Evolutionary conservation across 768 basidiomycete species (phyloP), one percentile per base, ranked within the genome.

Genomic region (Lepiota venenata): DNA sequence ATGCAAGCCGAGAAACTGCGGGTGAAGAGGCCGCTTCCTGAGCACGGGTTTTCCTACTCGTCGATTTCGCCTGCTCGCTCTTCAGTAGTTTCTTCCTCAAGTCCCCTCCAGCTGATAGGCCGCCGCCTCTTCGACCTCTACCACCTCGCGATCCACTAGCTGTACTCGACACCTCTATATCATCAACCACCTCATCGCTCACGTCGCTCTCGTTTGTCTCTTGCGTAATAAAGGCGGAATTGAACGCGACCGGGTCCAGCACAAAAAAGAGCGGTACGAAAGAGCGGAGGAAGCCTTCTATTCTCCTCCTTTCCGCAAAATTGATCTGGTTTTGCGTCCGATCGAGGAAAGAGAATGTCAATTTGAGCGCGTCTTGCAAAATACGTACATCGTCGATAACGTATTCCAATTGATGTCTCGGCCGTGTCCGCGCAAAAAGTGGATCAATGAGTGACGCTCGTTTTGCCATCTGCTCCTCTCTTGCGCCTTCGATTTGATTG

Each of bases 311-410:
- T 61, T 98, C 94, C 8, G 76, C 73, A 12, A 78, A 75, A 25
- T 79, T 78, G 50, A 92, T 80, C 67, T 88, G 87, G 7, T 80
- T 85, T 56, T 86, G 86, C 15, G 88, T 89, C 37, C 96, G 87
- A 65, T 98, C 96, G 61, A 99, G 75, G 70, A 92, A 91, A 2
- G 91, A 91, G 63, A 98, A 83, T 32, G 88, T 82, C 64, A 99
- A 78, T 74, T 95, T 95, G 66, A 96, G 68, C 20, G 83, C 79
- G 63, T 99, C 97, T 65, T 92, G 91, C 53, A 98, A 66, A 9
- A 93, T 88, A 15, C 76, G 75, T 10, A 82, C 73, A 66, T 96
- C 90, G 36, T 83, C 85, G 50, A 97, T 63, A 29, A 80, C 72
- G 60, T 87, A 94, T 58, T 87, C 85, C 58, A 96, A 77, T 62